Evolutionary conservation across 495 filamentous ascomycete genomes (phyloP).

Genomic region (Glarea lozoyensis): DNA sequence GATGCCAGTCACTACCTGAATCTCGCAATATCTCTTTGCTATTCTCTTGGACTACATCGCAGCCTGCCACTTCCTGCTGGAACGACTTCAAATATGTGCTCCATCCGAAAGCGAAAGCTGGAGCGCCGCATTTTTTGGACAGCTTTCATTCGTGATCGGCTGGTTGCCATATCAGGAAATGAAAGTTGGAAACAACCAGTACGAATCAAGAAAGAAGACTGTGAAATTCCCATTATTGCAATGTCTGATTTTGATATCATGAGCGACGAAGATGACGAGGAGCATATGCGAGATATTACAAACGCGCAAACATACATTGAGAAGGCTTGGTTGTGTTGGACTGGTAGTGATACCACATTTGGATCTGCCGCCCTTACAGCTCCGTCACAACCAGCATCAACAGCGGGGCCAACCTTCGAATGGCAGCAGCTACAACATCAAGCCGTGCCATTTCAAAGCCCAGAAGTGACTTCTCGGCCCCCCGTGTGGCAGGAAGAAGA

Average conservation of each 20-base stretch:
- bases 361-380: too few species aligned
- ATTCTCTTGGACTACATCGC: conserved; percentile 71
- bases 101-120: conserved; percentile 24
- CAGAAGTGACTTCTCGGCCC: too few species aligned
- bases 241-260: conserved; percentile 67
- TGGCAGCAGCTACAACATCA: too few species aligned
- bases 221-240: conserved; percentile 74
- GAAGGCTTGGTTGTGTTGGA: conserved; percentile 9
- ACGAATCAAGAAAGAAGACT: conserved; percentile 78
- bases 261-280: conserved; percentile 10
- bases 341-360: neutral
- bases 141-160: conserved; percentile 75
- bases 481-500: too few species aligned
- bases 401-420: too few species aligned
- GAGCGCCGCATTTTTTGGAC: conserved; percentile 93
- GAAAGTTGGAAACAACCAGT: conserved; percentile 71
- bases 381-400: too few species aligned
- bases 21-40: conserved; percentile 66
- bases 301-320: conserved; percentile 3
- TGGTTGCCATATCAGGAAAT: conserved; percentile 52
- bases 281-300: neutral
- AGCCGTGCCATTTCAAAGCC: too few species aligned
- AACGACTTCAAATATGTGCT: conserved; percentile 47
- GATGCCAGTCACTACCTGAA: conserved; percentile 89
- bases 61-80: conserved; percentile 63